Conservation (phyloP, 2,329 filamentous ascomycete genomes). For the Sclerotinia spermophila region DNA sequence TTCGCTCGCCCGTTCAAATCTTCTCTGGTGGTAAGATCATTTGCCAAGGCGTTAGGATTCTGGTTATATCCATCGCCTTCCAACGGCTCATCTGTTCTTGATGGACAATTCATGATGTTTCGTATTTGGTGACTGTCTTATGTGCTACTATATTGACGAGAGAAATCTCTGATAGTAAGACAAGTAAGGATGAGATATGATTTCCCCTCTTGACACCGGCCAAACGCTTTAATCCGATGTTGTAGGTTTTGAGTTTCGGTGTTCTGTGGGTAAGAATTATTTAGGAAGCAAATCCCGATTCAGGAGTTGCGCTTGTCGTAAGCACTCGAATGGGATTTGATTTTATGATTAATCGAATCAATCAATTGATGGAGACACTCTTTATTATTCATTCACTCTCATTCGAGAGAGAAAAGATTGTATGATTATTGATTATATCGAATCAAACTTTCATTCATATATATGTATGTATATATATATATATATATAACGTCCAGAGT, state of each 20-base stretch:
- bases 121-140: neutral
- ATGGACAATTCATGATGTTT: conserved; percentile 61
- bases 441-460: neutral
- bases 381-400: neutral
- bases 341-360: neutral
- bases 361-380: neutral
- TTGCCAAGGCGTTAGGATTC: conserved; percentile 53
- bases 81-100: conserved; percentile 52
- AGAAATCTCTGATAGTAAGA: neutral
- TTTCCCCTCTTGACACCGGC: neutral
- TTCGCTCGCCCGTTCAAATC: conserved; percentile 61
- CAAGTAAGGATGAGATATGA: neutral
- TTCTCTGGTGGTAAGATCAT: conserved; percentile 58
- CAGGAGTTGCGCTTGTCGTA: neutral
- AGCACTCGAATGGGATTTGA: neutral
- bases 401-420: too few relatives aligned
- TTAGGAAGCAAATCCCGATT: too few relatives aligned
- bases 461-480: too few relatives aligned
- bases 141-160: neutral
- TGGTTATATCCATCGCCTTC: conserved; percentile 57
- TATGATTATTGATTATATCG: too few relatives aligned
- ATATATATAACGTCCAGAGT: neutral
- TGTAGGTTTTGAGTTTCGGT: neutral
- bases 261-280: neutral
- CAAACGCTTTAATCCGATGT: too few relatives aligned